Evolutionary conservation across 2,329 filamentous ascomycete species (phyloP), one percentile per base, ranked within the genome.

Genomic region (Amesomyces nigricolor): DNA sequence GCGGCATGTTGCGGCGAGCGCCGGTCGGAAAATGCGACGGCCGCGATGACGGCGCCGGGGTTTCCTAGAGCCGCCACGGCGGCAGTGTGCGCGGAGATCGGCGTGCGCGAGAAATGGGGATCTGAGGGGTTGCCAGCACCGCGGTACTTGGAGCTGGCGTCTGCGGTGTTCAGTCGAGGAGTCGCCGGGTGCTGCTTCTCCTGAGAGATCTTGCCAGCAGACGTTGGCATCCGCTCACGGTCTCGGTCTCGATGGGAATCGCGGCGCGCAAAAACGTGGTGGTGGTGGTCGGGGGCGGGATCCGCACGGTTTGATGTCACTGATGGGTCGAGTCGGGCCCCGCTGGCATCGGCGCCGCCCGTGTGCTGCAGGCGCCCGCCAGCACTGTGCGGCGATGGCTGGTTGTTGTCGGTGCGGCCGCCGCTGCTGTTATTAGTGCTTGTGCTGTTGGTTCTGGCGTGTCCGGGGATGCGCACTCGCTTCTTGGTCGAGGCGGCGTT

Each of bases 1-100:
- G 65, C 62, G 58, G 67, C 69, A 73, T 73, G 68, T 66, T 72
- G 63, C 26, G 49, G 51, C 48, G 47, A 45, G 26, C 63, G 62
- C 38, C 61, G 61, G 32, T 63, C 62, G 46, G 59, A 52, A 43
- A 59, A 44, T 40, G 57, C n/a, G 37, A 55, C 53, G 14, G 53
- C 43, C 14, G 53, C 47, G 29, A 51, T 43, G 16, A 51, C 42
- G 2, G 47, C 22, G 42, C 53, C 44, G n/a, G 60, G 44, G 47
- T 51, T 53, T 19, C 51, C 42, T 9, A 59, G 55, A 10, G 51
- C 19, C 14, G 42, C 45, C 45, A 49, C 51, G 29, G 48, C 42
- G 37, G 52, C 40, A 38, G 62, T 48, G 42, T 39, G 54, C 13
- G 59, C 56, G n/a, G 60, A 63, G 13, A 60, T 55, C 9, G 62